Conservation (phyloP, 2,329 filamentous ascomycete genomes). For the Basipetospora chlamydospora region DNA sequence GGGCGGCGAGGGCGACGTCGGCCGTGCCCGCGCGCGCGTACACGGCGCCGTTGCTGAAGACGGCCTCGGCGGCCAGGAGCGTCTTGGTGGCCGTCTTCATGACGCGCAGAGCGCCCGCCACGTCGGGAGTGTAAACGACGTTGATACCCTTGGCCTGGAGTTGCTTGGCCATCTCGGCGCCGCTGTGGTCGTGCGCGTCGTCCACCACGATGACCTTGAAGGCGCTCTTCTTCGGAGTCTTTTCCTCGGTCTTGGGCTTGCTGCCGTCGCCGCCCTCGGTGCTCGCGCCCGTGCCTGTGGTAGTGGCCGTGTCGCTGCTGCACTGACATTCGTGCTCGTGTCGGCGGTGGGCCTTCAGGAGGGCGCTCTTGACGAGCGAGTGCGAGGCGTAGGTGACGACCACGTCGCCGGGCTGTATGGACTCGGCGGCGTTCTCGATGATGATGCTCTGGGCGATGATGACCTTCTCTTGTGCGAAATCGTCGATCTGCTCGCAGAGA, state of each 20-base stretch:
- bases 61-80: slow-evolving; percentile 79
- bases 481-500: slow-evolving; percentile 70
- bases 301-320: too few species aligned
- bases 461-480: slow-evolving; percentile 81
- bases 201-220: slow-evolving; percentile 84
- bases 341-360: slow-evolving; percentile 58
- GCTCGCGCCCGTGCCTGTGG: too few species aligned
- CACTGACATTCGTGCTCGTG: too few species aligned
- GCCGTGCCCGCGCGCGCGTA: slow-evolving; percentile 82
- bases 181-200: slow-evolving; percentile 39
- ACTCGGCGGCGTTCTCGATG: slow-evolving; percentile 55
- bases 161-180: slow-evolving; percentile 48
- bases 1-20: slow-evolving; percentile 70
- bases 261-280: too few species aligned
- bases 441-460: slow-evolving; percentile 79
- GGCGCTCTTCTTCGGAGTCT: too few species aligned
- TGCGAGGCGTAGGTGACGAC: slow-evolving; percentile 80
- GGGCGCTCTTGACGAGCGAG: slow-evolving; percentile 69
- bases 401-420: slow-evolving; percentile 66
- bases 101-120: slow-evolving; percentile 62
- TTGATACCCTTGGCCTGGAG: slow-evolving; percentile 55
- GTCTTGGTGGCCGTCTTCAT: slow-evolving; percentile 56
- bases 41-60: slow-evolving; percentile 88
- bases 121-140: slow-evolving; percentile 64
- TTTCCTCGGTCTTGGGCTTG: too few species aligned